phyloP scores from a whole-genome alignment of 306 rosid genomes.

The Quercus aquifolioides region DNA sequence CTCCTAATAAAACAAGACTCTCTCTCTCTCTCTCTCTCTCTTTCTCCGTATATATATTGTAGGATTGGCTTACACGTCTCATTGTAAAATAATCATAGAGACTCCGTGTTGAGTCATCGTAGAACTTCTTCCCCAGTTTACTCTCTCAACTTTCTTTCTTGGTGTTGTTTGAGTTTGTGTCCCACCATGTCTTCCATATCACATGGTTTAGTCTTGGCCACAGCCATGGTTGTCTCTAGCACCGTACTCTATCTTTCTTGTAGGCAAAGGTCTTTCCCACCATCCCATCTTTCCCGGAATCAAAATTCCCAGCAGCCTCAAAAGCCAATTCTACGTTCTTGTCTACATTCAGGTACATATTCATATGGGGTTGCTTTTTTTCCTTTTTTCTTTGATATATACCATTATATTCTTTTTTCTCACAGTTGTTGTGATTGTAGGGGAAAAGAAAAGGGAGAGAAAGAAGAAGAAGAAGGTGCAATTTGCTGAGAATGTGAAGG shows the following conservation, averaged over 20 bases:
- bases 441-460: conserved; percentile 42
- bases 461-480: conserved; percentile 67
- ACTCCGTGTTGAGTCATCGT: too few species aligned
- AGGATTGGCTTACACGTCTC: too few species aligned
- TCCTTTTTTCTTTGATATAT: too few species aligned
- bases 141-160: too few species aligned
- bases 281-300: neutral
- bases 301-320: conserved; percentile 15
- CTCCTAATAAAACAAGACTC: too few species aligned
- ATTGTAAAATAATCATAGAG: too few species aligned
- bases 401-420: too few species aligned
- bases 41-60: too few species aligned
- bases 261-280: conserved; percentile 5
- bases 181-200: conserved; percentile 44
- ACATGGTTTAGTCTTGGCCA: conserved; percentile 45
- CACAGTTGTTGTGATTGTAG: conserved; percentile 1
- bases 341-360: conserved; percentile 56
- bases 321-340: conserved; percentile 42
- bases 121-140: neutral
- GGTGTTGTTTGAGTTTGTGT: neutral
- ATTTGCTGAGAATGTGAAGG: conserved; percentile 71
- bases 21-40: too few species aligned
- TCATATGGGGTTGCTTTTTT: neutral
- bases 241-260: conserved; percentile 41
- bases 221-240: conserved; percentile 53